phyloP scores from a whole-genome alignment of 768 basidiomycete genomes.

The Tylopilus sp. region DNA sequence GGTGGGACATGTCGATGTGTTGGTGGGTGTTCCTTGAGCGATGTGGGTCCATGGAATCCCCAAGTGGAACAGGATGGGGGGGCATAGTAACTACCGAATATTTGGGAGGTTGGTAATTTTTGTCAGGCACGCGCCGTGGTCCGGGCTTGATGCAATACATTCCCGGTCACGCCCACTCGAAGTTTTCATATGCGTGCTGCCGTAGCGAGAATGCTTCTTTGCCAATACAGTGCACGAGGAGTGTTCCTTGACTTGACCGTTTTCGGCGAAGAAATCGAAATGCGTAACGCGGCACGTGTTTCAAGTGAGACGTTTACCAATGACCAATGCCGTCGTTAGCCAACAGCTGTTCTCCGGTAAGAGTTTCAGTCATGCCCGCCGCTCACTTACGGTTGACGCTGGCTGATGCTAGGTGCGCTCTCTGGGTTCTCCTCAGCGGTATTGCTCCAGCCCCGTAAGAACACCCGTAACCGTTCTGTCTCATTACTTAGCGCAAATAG shows the following conservation, averaged over 20 bases:
- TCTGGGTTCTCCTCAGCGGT: constrained; percentile 77
- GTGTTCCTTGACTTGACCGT: neutral
- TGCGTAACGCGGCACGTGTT: too few species aligned
- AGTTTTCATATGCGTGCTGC: too few species aligned
- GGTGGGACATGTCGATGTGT: constrained; percentile 78
- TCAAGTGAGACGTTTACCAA: too few species aligned
- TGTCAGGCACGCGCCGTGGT: too few species aligned
- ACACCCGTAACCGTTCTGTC: neutral
- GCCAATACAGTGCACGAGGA: too few species aligned
- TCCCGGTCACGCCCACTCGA: too few species aligned
- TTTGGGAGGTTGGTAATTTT: neutral
- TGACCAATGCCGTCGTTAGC: constrained; percentile 20
- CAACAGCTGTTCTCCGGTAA: constrained; percentile 32
- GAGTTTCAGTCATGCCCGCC: neutral
- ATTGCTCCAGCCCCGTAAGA: constrained; percentile 69
- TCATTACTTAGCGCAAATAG: constrained; percentile 33
- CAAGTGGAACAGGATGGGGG: constrained; percentile 9
- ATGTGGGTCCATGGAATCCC: constrained; percentile 89
- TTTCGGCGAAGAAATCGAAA: neutral
- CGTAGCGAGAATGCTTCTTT: too few species aligned
- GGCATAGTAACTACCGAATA: constrained; percentile 15
- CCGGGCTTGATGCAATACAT: too few species aligned
- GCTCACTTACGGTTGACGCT: neutral
- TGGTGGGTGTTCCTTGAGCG: constrained; percentile 82
- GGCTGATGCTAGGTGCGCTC: constrained; percentile 54